Conservation (phyloP, 345 rosid species). For the Sonneratia alba region DNA sequence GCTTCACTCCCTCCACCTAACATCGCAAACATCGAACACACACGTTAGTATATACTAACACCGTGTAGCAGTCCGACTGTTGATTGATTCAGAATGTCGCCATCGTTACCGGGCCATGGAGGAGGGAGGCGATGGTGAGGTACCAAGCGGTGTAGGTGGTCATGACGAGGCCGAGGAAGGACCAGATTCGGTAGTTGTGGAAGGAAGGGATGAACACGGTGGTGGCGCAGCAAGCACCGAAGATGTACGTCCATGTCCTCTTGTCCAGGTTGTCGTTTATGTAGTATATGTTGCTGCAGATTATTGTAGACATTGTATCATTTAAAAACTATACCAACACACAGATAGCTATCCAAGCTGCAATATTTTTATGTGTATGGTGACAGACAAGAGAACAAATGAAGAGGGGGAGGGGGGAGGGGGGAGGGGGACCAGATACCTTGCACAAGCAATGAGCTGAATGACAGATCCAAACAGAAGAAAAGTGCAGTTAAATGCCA, state of each 20-base stretch:
- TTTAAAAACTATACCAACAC: too few relatives aligned
- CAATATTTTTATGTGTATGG: background rate
- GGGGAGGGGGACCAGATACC: conserved; percentile 26
- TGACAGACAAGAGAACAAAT: background rate
- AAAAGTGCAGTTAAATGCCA: conserved; percentile 98
- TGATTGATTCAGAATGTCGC: too few relatives aligned
- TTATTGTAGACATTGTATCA: background rate
- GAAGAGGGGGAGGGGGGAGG: background rate
- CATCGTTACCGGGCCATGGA: conserved; percentile 77
- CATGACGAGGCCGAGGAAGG: conserved; percentile 94
- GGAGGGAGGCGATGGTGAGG: conserved; percentile 81
- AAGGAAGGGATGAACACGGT: conserved; percentile 97
- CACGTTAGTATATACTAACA: conserved; percentile 1
- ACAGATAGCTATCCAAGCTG: background rate
- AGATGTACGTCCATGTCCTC: conserved; percentile 99
- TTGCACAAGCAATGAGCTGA: conserved; percentile 45
- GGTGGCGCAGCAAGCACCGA: conserved; percentile 98
- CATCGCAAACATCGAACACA: background rate
- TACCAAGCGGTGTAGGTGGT: conserved; percentile 99
- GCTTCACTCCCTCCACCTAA: conserved; percentile 83
- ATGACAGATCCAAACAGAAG: conserved; percentile 52
- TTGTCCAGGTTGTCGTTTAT: conserved; percentile 97
- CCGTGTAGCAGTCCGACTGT: background rate
- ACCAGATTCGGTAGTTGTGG: conserved; percentile 98
- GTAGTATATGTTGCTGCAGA: conserved; percentile 92